Evolutionary conservation across 139 green algal genomes (phyloP), one percentile per base, ranked within the genome.

Genomic region (Ostreobium quekettii): DNA sequence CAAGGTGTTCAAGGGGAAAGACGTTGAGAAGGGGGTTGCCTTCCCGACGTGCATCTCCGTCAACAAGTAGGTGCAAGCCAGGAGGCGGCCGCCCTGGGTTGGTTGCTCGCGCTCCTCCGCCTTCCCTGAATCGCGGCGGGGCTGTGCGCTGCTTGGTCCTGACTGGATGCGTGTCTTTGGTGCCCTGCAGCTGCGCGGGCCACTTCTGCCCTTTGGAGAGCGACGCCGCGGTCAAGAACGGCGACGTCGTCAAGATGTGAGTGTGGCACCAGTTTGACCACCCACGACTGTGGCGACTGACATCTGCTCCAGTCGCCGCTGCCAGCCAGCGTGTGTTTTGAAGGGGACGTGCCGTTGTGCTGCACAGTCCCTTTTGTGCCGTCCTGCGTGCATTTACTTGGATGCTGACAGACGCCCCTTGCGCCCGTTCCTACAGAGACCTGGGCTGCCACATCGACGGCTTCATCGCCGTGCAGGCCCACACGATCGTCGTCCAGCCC

Each of bases 361-460:
- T n/a, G n/a, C n/a, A n/a, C n/a, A n/a, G n/a, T n/a, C n/a, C n/a
- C n/a, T n/a, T n/a, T n/a, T n/a, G n/a, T n/a, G n/a, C n/a, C n/a
- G n/a, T n/a, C n/a, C n/a, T n/a, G n/a, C n/a, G n/a, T n/a, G n/a
- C n/a, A n/a, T n/a, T n/a, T n/a, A n/a, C n/a, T n/a, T n/a, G n/a
- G n/a, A n/a, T n/a, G n/a, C n/a, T n/a, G n/a, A n/a, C n/a, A n/a
- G n/a, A n/a, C n/a, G n/a, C n/a, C n/a, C n/a, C n/a, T n/a, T n/a
- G n/a, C n/a, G n/a, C n/a, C n/a, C n/a, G n/a, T n/a, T n/a, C 0
- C 26, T 74, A 70, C 83, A 93, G 86, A 47, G 94, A 99, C 72
- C 66, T 99, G 42, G 94, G 90, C 22, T 82, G 73, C 66, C 94
- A 99, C 82, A 97, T 99, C 49, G 92, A 99, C 67, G 94, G 94